phyloP scores from a whole-genome alignment of 2,329 filamentous ascomycete species.

The Seiridium cupressi region DNA sequence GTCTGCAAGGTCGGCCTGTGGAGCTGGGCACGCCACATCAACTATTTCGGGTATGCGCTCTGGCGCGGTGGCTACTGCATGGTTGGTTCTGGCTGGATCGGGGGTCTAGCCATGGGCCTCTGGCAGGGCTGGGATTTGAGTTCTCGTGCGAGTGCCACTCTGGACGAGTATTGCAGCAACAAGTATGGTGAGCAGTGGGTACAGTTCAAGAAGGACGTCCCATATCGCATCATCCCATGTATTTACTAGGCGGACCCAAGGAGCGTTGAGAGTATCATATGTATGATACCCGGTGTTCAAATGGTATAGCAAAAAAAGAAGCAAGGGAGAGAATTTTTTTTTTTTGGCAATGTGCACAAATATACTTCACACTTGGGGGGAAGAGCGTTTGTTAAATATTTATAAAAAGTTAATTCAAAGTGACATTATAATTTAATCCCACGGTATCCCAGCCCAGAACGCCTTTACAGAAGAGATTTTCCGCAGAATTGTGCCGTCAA shows the following conservation, averaged over 20 bases:
- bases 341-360: background rate
- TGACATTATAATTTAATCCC: background rate
- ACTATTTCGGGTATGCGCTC: constrained; percentile 36
- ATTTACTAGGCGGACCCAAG: constrained; percentile 26
- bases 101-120: constrained; percentile 25
- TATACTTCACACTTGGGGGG: too few species aligned
- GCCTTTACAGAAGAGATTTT: background rate
- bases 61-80: constrained; percentile 30
- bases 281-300: too few species aligned
- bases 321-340: background rate
- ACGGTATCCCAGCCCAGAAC: background rate
- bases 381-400: background rate
- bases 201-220: constrained; percentile 34
- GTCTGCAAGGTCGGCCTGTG: constrained; percentile 36
- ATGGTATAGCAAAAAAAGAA: too few species aligned
- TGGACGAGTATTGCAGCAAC: constrained; percentile 35
- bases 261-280: too few species aligned
- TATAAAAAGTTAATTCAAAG: background rate
- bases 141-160: constrained; percentile 24
- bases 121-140: constrained; percentile 30
- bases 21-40: constrained; percentile 36
- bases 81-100: constrained; percentile 33
- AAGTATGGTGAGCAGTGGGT: constrained; percentile 37
- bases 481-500: too few species aligned
- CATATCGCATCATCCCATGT: constrained; percentile 33